Percentiles rank a stretch among this genome's conserved stretches.
Evolutionary conservation across 352 stramenopile species (phyloP).

Genomic region (Phytophthora agathidicida): DNA sequence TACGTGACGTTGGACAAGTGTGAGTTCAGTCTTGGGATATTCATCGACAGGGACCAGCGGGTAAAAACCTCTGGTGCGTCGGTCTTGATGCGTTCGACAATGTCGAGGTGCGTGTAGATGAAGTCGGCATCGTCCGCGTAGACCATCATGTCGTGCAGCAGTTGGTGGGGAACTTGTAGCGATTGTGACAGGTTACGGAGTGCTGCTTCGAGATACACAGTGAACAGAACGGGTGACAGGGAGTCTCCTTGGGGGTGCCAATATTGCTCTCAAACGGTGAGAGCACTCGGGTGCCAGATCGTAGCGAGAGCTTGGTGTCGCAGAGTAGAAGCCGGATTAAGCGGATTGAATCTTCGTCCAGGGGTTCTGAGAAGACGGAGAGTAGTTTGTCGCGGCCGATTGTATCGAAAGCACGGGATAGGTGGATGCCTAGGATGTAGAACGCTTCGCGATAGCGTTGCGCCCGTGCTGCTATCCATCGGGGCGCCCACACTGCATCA

Average conservation of each 20-base stretch:
- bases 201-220: constrained; percentile 4
- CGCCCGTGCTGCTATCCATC: not conserved
- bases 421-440: constrained; percentile 7
- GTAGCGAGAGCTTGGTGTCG: constrained; percentile 1
- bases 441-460: not conserved
- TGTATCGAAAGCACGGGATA: constrained; percentile 5
- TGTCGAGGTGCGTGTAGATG: no score
- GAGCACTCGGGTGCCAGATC: not conserved
- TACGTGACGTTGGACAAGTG: no score
- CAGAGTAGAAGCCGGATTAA: not conserved
- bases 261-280: not conserved
- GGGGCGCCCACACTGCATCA: not conserved
- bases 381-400: constrained; percentile 9
- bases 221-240: constrained; percentile 1
- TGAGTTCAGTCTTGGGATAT: no score
- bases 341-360: not conserved
- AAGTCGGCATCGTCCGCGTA: constrained; percentile 19
- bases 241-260: constrained; percentile 8
- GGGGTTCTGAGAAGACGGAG: not conserved
- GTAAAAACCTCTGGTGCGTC: no score
- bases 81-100: no score
- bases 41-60: no score
- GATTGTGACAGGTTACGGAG: not conserved
- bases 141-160: constrained; percentile 13
- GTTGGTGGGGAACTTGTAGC: not conserved